Evolutionary conservation across 2,329 filamentous ascomycete genomes (phyloP), one percentile per base, ranked within the genome.

Genomic region (Penicillium janthinellum): DNA sequence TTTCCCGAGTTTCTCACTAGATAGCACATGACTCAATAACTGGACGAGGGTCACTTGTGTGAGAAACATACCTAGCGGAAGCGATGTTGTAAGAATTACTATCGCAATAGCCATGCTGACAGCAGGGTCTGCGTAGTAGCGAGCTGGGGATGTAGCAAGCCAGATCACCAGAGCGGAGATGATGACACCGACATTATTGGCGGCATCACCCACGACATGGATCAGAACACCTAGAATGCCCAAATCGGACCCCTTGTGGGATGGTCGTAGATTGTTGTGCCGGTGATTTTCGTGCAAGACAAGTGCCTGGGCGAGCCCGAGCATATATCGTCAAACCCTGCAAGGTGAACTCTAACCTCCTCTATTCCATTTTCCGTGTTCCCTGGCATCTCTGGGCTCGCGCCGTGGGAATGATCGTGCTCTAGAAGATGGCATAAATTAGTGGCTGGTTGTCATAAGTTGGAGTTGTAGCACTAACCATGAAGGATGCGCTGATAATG

Each of bases 171-270:
- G 67, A 0, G 87, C 88, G 1, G 88, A 83, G 41, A 88, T 77
- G 41, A 91, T 90, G 60, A 92, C 88, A 15, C 88, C 88, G n/a
- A 91, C 71, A 67, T 92, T 92, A 77, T 91, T 91, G 64, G 88
- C 79, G 1, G 88, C 87, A 67, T 92, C 89, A 31, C 88, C 86
- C 1, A 89, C 66, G 25, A 91, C 83, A 67, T 92, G 89, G 14
- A 90, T 75, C 12, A 91, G 70, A 2, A 90, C 88, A 2, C 86
- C 88, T 54, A 89, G 75, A 78, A 90, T 87, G 5, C 45, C 45
- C n/a, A 50, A 34, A 5, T 35, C 47, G 14, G 37, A 50, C 12
- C 31, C 47, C 34, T 37, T 50, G 4, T 12, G 11, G 11, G 47
- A 17, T 15, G 12, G 28, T 22, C 37, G 47, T 5, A 37, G 8